These are phyloP conservation scores for Penicillium brasilianum DNA, from an alignment of 2,329 filamentous ascomycete species.

Conservation along the genomic window DNA sequence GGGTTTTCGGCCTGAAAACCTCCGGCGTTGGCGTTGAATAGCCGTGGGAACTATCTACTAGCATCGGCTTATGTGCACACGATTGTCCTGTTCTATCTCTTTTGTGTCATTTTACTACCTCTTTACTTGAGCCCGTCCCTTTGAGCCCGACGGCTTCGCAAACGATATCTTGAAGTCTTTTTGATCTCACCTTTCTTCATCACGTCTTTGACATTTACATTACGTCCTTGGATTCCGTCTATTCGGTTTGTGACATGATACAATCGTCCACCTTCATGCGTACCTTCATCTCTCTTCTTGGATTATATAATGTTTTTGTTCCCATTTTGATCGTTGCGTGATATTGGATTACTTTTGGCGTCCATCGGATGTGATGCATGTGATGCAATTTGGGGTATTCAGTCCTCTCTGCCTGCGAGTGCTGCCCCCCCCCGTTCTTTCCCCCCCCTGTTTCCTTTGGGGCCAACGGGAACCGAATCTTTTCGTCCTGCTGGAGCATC, in stretches of 20 bases:
- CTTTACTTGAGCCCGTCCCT: neutral
- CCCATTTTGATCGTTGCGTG: constrained; percentile 15
- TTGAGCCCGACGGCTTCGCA: constrained; percentile 14
- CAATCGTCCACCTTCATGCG: constrained; percentile 14
- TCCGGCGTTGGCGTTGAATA: constrained; percentile 33
- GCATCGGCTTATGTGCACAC: constrained; percentile 33
- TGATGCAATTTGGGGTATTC: constrained; percentile 17
- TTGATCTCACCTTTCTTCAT: constrained; percentile 8
- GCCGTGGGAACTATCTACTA: constrained; percentile 16
- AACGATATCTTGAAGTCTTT: constrained; percentile 8
- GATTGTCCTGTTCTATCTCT: constrained; percentile 27
- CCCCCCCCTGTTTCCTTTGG: neutral
- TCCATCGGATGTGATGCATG: constrained; percentile 19
- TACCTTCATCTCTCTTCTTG: constrained; percentile 17
- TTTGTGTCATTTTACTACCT: constrained; percentile 28
- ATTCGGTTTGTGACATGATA: constrained; percentile 19
- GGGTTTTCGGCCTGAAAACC: constrained; percentile 21
- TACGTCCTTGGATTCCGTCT: constrained; percentile 8
- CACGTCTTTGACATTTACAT: constrained; percentile 1
- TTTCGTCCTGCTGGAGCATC: constrained; percentile 6
- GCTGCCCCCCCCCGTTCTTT: neutral
- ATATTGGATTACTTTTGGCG: constrained; percentile 20
- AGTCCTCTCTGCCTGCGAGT: constrained; percentile 21
- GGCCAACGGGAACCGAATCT: neutral
- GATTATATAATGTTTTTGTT: constrained; percentile 22